phyloP scores from a whole-genome alignment of 352 stramenopile species.

The Pythium dissimile region DNA sequence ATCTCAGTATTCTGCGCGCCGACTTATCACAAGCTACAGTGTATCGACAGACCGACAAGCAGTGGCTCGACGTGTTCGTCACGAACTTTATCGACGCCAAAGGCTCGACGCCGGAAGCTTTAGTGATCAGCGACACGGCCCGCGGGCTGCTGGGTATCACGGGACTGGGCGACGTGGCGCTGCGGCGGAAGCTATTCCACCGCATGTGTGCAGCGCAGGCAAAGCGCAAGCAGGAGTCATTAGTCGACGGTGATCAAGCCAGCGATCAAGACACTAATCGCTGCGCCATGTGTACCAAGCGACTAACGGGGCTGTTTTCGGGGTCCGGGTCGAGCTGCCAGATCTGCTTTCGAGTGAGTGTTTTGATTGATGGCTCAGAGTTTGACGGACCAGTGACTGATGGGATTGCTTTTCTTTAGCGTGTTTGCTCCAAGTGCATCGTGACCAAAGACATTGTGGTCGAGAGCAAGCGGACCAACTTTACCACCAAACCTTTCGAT shows the following conservation, averaged over 20 bases:
- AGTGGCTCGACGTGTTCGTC: slow-evolving; percentile 39
- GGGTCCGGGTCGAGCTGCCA: slow-evolving; percentile 2
- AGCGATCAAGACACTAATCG: too few relatives aligned
- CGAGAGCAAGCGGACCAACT: neutral
- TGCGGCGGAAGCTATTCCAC: slow-evolving; percentile 47
- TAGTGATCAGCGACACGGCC: slow-evolving; percentile 33
- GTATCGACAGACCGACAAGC: slow-evolving; percentile 36
- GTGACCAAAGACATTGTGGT: neutral
- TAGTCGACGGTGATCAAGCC: neutral
- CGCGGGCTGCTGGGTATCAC: slow-evolving; percentile 19
- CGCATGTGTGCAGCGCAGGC: slow-evolving; percentile 26
- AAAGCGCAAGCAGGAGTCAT: neutral
- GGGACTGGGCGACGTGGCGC: slow-evolving; percentile 27
- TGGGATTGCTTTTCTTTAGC: neutral
- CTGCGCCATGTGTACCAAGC: slow-evolving; percentile 6
- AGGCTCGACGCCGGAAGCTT: slow-evolving; percentile 27
- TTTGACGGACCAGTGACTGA: neutral
- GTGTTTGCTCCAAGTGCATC: slow-evolving; percentile 13
- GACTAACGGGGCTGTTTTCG: neutral
- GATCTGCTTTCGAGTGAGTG: slow-evolving; percentile 7
- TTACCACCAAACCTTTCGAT: slow-evolving; percentile 2
- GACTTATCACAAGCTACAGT: slow-evolving; percentile 37
- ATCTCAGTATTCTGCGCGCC: slow-evolving; percentile 31
- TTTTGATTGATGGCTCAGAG: neutral
- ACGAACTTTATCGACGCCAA: slow-evolving; percentile 38